These are phyloP conservation scores for Pyricularia pennisetigena DNA, from an alignment of 2,329 filamentous ascomycete species.

Conservation along the genomic window DNA sequence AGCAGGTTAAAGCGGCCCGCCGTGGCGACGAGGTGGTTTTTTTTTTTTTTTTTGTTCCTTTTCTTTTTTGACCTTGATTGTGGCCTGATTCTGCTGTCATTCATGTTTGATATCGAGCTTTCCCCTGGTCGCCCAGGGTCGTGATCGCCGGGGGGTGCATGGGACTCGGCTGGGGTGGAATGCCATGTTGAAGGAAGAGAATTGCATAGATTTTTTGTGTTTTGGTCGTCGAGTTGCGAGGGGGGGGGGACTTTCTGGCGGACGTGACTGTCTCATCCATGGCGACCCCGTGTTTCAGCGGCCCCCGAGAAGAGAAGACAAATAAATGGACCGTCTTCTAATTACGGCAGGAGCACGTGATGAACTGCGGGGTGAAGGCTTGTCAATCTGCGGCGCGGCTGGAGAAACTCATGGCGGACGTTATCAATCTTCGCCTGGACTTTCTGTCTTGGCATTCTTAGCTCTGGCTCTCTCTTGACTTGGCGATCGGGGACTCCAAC, in stretches of 20 bases:
- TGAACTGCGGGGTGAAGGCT: neutral
- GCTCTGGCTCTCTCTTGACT: neutral
- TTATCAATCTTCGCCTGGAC: neutral
- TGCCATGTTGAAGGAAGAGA: neutral
- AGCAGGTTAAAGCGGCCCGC: neutral
- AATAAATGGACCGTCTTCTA: no score
- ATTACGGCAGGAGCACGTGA: neutral
- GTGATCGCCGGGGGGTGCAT: neutral
- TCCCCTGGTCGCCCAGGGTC: neutral
- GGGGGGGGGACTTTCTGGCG: neutral
- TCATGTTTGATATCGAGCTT: slow-evolving; percentile 9
- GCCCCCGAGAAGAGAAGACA: no score
- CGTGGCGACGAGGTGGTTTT: slow-evolving; percentile 5
- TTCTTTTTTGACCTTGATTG: neutral
- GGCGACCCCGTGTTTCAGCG: slow-evolving; percentile 1
- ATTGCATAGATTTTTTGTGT: no score
- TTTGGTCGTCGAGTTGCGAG: no score
- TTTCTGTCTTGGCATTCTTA: neutral
- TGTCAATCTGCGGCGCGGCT: neutral
- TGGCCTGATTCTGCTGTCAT: slow-evolving; percentile 14
- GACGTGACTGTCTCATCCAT: neutral
- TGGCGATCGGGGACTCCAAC: neutral
- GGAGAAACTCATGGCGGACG: no score
- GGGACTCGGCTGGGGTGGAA: neutral
- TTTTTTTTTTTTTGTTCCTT: no score